phyloP scores from a whole-genome alignment of 345 rosid species.

The Eucalyptus cloeziana region DNA sequence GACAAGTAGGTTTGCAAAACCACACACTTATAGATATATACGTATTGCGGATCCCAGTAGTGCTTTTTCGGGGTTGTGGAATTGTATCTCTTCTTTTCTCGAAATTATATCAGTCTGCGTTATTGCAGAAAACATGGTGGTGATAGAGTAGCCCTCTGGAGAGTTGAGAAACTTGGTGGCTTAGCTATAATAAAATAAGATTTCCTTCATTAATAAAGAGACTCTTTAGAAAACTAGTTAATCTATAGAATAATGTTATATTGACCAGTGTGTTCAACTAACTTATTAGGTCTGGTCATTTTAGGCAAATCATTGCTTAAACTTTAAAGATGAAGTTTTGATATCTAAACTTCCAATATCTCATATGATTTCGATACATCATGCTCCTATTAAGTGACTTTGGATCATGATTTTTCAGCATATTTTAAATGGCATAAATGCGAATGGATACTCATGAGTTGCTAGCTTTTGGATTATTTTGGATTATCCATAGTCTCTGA shows the following conservation, averaged over 20 bases:
- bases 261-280: not conserved
- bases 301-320: not conserved
- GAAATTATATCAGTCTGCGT: not conserved
- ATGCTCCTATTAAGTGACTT: not conserved
- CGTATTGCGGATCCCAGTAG: not conserved
- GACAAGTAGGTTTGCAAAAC: not conserved
- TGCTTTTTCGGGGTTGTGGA: not conserved
- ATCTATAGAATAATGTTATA: not conserved
- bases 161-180: not conserved
- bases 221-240: not conserved
- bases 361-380: not conserved
- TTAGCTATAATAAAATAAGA: not conserved
- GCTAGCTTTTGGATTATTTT: not conserved
- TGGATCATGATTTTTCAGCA: not conserved
- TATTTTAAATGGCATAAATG: not conserved
- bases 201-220: not conserved
- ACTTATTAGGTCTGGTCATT: not conserved
- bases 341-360: not conserved
- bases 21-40: not conserved
- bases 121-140: not conserved
- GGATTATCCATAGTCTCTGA: not conserved
- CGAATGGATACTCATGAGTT: not conserved
- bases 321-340: not conserved
- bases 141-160: not conserved
- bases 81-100: not conserved